Base-by-base conservation (phyloP, 2,329 filamentous ascomycete species). In the Phaeosphaeria sp. region DNA sequence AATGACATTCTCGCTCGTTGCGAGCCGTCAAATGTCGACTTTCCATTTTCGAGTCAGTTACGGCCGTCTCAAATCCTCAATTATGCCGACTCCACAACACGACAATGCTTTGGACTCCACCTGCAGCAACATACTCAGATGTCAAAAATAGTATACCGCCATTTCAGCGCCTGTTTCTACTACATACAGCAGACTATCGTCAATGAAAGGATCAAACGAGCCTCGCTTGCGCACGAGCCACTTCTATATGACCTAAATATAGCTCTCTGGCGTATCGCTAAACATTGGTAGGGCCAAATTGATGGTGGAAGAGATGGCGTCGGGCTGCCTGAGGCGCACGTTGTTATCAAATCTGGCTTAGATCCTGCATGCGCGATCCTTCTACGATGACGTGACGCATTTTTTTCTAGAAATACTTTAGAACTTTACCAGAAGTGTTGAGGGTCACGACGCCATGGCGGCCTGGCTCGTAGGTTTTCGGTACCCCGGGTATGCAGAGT, bases 171-270 rank as follows among this genome's bases (percentile, higher is more conserved):
- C 30, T 3, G 3, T 36, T 36, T 3, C 30, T 36, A 24, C 43
- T 6, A 24, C 21, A 46, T n/a, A n/a, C n/a, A n/a, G n/a, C n/a
- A n/a, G n/a, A n/a, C 21, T 13, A 25, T 11, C 15, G 36, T 44
- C 44, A 9, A 39, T 53, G 46, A 39, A 42, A 40, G 42, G 43
- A 58, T 51, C 47, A 22, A 42, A 42, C 54, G 30, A 42, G n/a
- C 24, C 51, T 57, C 55, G 47, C 25, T 30, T 49, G 49, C 33
- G 44, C 55, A 51, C 43, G 54, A 25, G 44, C 49, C 43, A 49
- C 24, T 20, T n/a, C 27, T 5, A 15, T 50, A 40, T 13, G 20
- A 15, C 39, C 55, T 27, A 54, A 58, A 57, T 54, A 58, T 58
- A 58, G 55, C 44, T 8, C 36, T 2, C 6, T 21, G 13, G 25